phyloP scores from a whole-genome alignment of 176 grass and related monocot genomes.

The Aegilops speltoides region DNA sequence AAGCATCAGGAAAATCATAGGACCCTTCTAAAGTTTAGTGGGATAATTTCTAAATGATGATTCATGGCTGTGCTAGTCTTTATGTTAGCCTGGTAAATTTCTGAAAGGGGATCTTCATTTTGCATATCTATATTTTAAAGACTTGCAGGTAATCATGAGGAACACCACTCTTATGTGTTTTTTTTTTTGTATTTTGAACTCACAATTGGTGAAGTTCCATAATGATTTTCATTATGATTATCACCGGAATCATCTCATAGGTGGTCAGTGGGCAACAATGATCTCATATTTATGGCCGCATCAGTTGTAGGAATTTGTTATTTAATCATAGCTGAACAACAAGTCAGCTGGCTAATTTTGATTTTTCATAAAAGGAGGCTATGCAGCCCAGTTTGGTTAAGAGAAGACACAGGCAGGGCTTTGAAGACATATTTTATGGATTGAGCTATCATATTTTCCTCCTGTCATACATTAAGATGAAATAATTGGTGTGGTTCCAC shows the following conservation, averaged over 20 bases:
- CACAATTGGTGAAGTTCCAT: not conserved
- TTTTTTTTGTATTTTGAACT: constrained; percentile 13
- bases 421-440: not conserved
- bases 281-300: not conserved
- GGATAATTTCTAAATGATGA: constrained; percentile 41
- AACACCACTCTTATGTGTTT: constrained; percentile 33
- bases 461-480: not conserved
- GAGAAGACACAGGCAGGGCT: not conserved
- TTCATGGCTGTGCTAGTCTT: constrained; percentile 38
- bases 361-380: not conserved
- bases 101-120: constrained; percentile 13
- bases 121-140: constrained; percentile 25
- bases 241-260: not conserved
- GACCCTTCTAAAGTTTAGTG: constrained; percentile 34
- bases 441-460: not conserved
- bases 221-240: not conserved
- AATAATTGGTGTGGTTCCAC: not conserved
- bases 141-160: constrained; percentile 42
- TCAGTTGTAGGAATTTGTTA: not conserved
- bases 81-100: constrained; percentile 41
- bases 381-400: not conserved
- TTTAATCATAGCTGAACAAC: not conserved
- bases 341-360: not conserved
- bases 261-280: not conserved
- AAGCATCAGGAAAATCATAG: constrained; percentile 42